Base-by-base conservation (phyloP, 192 early-diverging fungal species). In the Gigaspora rosea region DNA sequence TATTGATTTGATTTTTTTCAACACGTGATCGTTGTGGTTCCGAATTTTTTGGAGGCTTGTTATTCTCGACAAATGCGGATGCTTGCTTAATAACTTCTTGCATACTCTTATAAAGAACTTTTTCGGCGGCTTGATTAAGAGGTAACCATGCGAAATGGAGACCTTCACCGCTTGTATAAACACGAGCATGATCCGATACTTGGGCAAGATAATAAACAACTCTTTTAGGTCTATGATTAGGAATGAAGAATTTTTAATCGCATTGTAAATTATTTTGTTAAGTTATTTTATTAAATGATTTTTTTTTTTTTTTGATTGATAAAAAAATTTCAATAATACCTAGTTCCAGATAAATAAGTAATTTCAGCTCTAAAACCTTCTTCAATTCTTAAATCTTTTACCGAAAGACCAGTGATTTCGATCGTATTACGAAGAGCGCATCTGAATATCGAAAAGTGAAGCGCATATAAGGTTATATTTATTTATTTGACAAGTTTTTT, bases 121-220 rank as follows among this genome's bases (percentile, higher is more conserved):
- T 94, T 48, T 93, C 92, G 4, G 82, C 75, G 0, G 94, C 94
- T 65, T 84, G 81, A 41, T 90, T 86, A 9, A 91, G 80, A 27
- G 85, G 73, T 79, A 88, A 89, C 95, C 95, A 96, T 54, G 84
- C 80, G 54, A 92, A 85, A 82, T 93, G 87, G 33, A 94, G 75
- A 15, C 93, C 94, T 56, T 89, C 88, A 20, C 89, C 89, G 22
- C 85, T 86, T 51, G 89, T 87, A 62, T 85, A 81, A 48, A 91
- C 84, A 49, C 88, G 90, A 52, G 77, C 83, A 75, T 89, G 84
- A 66, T 88, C 90, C 11, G 81, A 76, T 48, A 91, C 78, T 51
- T 90, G 93, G n/a, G 92, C 95, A 65, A 96, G 80, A 76, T 90
- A 91, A 75, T 92, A 95, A 61, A 91, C 87, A 20, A 92, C 92